Conservation (phyloP, 2,329 filamentous ascomycete species). For the Raffaelea ambrosiae region DNA sequence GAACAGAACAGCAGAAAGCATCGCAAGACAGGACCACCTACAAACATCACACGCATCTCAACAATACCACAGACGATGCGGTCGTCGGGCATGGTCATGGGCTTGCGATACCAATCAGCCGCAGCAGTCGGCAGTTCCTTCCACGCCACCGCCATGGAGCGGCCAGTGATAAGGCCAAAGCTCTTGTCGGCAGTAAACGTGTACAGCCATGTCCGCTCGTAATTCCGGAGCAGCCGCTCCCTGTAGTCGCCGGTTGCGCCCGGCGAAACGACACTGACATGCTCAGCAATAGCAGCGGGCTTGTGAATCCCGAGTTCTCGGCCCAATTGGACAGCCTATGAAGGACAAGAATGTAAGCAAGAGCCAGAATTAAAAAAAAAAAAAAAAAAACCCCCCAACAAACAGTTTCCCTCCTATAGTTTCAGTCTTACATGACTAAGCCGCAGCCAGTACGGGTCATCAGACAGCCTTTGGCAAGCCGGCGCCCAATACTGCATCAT, state of each 20-base stretch:
- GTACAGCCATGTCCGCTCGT: constrained; percentile 14
- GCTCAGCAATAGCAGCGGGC: constrained; percentile 11
- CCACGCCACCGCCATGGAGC: constrained; percentile 12
- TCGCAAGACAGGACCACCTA: constrained; percentile 1
- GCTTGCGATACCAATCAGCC: constrained; percentile 13
- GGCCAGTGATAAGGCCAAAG: constrained; percentile 13
- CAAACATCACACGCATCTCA: constrained; percentile 14
- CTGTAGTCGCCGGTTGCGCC: constrained; percentile 6
- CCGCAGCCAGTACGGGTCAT: constrained; percentile 18
- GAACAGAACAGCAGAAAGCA: too few species aligned
- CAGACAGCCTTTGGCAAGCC: constrained; percentile 11
- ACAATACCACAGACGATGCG: constrained; percentile 16
- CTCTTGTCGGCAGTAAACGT: constrained; percentile 14
- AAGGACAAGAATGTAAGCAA: neutral
- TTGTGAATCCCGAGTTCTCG: constrained; percentile 16
- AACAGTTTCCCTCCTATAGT: too few species aligned
- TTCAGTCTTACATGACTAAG: constrained; percentile 13
- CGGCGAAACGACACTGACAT: constrained; percentile 10
- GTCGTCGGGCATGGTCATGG: constrained; percentile 13
- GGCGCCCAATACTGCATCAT: constrained; percentile 18
- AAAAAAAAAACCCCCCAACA: too few species aligned
- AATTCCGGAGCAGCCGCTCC: constrained; percentile 13
- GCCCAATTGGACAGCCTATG: constrained; percentile 14
- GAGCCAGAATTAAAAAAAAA: neutral
- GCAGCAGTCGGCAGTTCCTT: constrained; percentile 10